A percentile compares a stretch with the other conserved stretches of the same genome.
Conservation (phyloP, 1,284 basidiomycete species). For the Mixia osmundae region DNA sequence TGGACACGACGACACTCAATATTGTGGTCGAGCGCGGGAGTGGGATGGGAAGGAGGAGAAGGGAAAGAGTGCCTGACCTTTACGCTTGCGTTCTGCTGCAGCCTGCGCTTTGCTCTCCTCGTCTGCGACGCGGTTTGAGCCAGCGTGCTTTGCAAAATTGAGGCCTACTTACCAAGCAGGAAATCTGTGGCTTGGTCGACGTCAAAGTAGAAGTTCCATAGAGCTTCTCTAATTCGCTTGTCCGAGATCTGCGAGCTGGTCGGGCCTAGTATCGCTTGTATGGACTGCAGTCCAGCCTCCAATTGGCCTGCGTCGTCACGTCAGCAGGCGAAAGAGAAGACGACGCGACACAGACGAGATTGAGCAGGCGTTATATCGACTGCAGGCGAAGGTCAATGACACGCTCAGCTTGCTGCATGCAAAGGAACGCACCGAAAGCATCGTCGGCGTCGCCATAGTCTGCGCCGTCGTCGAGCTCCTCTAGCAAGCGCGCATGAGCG, state of each 20-base stretch:
- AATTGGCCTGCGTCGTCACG: slow-evolving; percentile 36
- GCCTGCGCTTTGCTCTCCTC: slow-evolving; percentile 14
- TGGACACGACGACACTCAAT: slow-evolving; percentile 1
- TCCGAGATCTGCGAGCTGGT: slow-evolving; percentile 45
- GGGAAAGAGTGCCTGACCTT: slow-evolving; percentile 40
- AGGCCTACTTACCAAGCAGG: slow-evolving; percentile 27
- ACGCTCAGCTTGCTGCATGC: neutral
- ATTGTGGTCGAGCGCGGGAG: neutral
- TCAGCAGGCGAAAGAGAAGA: neutral
- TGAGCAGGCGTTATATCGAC: slow-evolving; percentile 2
- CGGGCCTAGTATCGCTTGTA: slow-evolving; percentile 42
- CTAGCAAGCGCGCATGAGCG: slow-evolving; percentile 23
- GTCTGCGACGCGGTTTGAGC: slow-evolving; percentile 7
- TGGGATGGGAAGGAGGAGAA: neutral
- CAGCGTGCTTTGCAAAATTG: slow-evolving; percentile 11
- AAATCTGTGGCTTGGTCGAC: slow-evolving; percentile 49
- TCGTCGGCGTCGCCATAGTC: slow-evolving; percentile 35
- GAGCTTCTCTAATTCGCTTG: slow-evolving; percentile 44
- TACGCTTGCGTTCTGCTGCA: slow-evolving; percentile 35
- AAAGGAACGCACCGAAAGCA: slow-evolving; percentile 9
- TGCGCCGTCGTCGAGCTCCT: slow-evolving; percentile 48
- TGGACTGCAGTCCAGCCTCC: slow-evolving; percentile 39
- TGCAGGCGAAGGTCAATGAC: neutral
- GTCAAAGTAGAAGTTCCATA: slow-evolving; percentile 82
- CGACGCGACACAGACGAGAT: slow-evolving; percentile 1